phyloP scores from a whole-genome alignment of 148 eudicot species.

The Pouteria glomerata region DNA sequence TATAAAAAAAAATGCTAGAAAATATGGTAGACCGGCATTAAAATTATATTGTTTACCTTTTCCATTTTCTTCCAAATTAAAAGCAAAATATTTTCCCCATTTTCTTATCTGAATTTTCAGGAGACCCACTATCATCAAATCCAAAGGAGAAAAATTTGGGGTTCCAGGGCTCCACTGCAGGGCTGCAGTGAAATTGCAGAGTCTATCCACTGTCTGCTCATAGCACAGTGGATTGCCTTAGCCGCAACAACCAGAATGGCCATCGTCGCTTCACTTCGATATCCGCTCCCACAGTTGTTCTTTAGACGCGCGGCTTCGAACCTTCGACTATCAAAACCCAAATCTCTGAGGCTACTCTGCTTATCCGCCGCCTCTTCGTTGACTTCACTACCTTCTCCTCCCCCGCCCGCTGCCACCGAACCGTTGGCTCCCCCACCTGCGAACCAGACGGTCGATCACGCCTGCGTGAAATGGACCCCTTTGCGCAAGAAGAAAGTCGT shows the following conservation, averaged over 20 bases:
- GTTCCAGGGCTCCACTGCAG: no score
- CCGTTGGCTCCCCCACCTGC: slow-evolving; percentile 6
- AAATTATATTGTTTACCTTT: no score
- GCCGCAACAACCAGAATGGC: slow-evolving; percentile 1
- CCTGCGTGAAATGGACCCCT: slow-evolving; percentile 52
- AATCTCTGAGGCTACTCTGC: background rate
- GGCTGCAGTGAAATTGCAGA: background rate
- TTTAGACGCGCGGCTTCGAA: background rate
- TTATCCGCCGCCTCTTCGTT: slow-evolving; percentile 1
- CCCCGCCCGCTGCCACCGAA: background rate
- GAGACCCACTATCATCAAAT: no score
- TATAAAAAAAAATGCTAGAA: no score
- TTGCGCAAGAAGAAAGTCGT: slow-evolving; percentile 85
- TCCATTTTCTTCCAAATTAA: no score
- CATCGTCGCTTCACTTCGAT: slow-evolving; percentile 19
- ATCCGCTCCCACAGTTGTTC: slow-evolving; percentile 13
- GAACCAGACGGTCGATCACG: background rate
- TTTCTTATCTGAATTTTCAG: no score
- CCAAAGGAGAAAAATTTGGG: no score
- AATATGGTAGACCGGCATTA: no score
- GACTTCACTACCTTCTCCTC: background rate
- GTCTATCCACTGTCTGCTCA: background rate
- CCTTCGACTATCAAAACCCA: slow-evolving; percentile 9
- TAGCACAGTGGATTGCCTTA: background rate
- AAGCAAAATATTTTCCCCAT: no score